Base-by-base conservation (phyloP, 2,329 filamentous ascomycete genomes). In the Bisporella sp. region DNA sequence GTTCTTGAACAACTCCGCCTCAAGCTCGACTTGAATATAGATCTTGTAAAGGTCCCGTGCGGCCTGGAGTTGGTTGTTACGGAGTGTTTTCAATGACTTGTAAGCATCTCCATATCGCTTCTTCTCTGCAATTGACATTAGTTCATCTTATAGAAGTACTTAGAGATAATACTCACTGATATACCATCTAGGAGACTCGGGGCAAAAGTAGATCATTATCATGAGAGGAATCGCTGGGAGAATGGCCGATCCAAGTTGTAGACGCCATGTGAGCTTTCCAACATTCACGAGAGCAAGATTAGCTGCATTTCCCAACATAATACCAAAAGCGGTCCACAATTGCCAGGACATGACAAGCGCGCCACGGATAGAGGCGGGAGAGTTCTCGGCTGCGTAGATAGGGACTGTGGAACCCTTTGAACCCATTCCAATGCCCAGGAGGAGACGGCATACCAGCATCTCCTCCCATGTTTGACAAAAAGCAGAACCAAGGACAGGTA, bases 111-210 rank as follows among this genome's bases (percentile, higher is more conserved):
- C 53, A 57, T 81, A 75, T 47, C 70, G 71, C 9, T 72, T 71
- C 60, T 83, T 84, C 62, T 83, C 58, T 60, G 37, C 35, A 35
- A 29, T 45, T 13, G 28, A 13, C 45, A 35, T 57, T 48, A 55
- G 52, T 31, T 6, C 8, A 8, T 31, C 5, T 30, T 8, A 6
- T 12, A 39, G 13, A 12, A 42, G 32, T 12, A 12, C 13, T 9
- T 37, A 13, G 6, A 9, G 29, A 13, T 21, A 40, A 7, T 21
- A 54, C 57, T 49, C 55, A 60, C 58, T 83, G 64, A 86, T 77
- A 49, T 74, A 78, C 81, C 82, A 87, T 48, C 81, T 74, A 3
- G 82, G 81, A 2, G 79, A 83, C 59, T 85, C 81, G 0, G 81
- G 81, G 55, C 80, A 84, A 56, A 83, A 73, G 56, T 71, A 86